Base-by-base conservation (phyloP, 495 filamentous ascomycete genomes). In the Hypoxylon intermedium region DNA sequence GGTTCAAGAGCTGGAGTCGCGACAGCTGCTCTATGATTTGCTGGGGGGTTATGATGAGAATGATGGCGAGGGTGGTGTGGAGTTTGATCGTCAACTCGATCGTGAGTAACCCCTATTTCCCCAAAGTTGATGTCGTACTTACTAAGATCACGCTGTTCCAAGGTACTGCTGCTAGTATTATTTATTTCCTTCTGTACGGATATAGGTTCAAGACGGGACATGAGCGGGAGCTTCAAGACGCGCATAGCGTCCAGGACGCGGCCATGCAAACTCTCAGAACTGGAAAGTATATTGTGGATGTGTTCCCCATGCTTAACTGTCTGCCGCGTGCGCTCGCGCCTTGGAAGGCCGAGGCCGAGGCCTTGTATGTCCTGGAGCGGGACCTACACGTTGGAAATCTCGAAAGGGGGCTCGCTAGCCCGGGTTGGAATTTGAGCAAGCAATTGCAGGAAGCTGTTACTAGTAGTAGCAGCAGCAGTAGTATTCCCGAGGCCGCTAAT, bases 291-390 rank as follows among this genome's bases (percentile, higher is more conserved):
- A 60, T 55, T 2, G 46, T 60, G 0, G 40, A 47, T 5, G 44
- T 61, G 18, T 49, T 67, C 6, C 43, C 59, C 0, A 58, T 28
- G 4, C 50, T 61, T 9, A 52, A 48, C 7, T 9, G 40, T 12
- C 58, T 59, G 0, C 72, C 70, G 37, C 61, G 72, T 43, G 66
- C 59, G 9, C 64, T 83, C 9, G 78, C 81, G 23, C 81, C 78
- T 4, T 82, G 77, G 78, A 80, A 82, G 47, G 61, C 68, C 33
- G 73, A 81, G 30, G 72, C 70, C n/a, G 51, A 69, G 3, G 15
- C 20, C 18, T 37, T 36, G 23, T 53, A 34, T 15, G 18, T 30
- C 6, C 19, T 34, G 1, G 42, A 61, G 42, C 6, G 20, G 1
- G 24, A 33, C 4, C 16, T 30, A 7, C 58, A 61, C 26, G 9